Evolutionary conservation across 371 early-diverging fungal species (phyloP).

Genomic region (Mucor ambiguus): DNA sequence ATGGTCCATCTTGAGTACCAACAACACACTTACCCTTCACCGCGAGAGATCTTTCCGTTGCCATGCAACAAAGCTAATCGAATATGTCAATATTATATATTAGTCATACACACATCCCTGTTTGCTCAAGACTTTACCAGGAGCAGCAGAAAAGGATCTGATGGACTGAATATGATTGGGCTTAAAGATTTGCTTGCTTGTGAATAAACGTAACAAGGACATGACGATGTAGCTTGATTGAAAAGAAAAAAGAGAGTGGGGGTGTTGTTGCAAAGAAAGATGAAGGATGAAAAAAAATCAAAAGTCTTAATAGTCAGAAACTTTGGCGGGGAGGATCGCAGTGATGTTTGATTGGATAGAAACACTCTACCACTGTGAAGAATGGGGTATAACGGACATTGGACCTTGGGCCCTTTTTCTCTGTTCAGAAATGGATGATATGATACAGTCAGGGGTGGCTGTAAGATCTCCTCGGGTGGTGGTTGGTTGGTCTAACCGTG

Average conservation of each 20-base stretch:
- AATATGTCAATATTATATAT: neutral
- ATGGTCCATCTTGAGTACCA: too few species aligned
- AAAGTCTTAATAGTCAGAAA: slow-evolving; percentile 9
- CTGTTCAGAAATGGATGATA: neutral
- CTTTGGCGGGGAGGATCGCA: slow-evolving; percentile 24
- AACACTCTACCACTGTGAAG: neutral
- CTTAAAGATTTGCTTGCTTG: slow-evolving; percentile 23
- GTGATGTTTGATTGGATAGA: slow-evolving; percentile 6
- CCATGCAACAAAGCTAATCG: slow-evolving; percentile 39
- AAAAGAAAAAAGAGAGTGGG: neutral
- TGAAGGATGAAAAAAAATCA: slow-evolving; percentile 7
- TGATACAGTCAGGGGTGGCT: neutral
- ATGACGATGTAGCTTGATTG: slow-evolving; percentile 1
- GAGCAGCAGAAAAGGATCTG: slow-evolving; percentile 28
- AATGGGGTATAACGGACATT: neutral
- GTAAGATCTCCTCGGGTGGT: neutral
- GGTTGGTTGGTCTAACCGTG: slow-evolving; percentile 1
- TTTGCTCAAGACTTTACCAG: slow-evolving; percentile 34
- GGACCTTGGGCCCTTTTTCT: neutral
- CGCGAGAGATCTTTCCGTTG: slow-evolving; percentile 31
- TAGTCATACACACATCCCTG: slow-evolving; percentile 1
- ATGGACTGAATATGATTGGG: slow-evolving; percentile 4
- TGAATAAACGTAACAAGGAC: slow-evolving; percentile 42
- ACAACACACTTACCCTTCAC: slow-evolving; percentile 34
- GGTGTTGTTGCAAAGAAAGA: neutral